Evolutionary conservation across 176 grass and related monocot genomes (phyloP).

Genomic region (Leersia perrieri): DNA sequence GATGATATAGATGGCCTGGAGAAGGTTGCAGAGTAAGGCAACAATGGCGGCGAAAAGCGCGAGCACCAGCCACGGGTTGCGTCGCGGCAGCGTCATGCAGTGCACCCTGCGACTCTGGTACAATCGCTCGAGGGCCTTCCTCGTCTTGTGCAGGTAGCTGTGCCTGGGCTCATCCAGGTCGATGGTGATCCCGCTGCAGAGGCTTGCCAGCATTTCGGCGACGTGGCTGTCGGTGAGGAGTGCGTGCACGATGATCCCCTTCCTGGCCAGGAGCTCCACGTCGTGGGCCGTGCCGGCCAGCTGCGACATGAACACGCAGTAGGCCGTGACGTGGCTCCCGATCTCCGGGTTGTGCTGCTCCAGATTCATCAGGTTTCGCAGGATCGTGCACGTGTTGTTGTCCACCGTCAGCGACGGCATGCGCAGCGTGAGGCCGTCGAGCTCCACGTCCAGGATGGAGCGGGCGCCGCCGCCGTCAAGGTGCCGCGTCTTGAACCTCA

Average conservation of each 20-base stretch:
- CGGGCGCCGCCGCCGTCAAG: background rate
- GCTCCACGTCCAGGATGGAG: background rate
- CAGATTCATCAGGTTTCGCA: slow-evolving; percentile 25
- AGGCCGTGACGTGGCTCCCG: background rate
- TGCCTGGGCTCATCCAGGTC: background rate
- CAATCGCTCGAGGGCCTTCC: no score
- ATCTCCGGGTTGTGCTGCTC: background rate
- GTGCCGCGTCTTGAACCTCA: background rate
- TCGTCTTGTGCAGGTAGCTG: background rate
- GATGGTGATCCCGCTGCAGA: background rate
- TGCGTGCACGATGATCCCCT: background rate
- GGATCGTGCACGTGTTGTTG: background rate
- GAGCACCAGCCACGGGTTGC: no score
- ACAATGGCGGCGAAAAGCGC: no score
- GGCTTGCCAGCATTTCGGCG: background rate
- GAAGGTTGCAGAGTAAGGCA: no score
- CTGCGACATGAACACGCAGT: slow-evolving; percentile 28
- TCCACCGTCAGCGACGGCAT: background rate
- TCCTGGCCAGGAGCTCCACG: background rate
- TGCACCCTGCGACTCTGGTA: no score
- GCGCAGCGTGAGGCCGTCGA: background rate
- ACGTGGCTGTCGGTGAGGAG: background rate
- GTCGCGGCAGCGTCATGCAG: no score
- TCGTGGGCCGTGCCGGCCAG: background rate
- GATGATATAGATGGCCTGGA: no score